These are phyloP conservation scores for Trichosanthes truncata DNA, from an alignment of 306 rosid genomes.

Conservation along the genomic window DNA sequence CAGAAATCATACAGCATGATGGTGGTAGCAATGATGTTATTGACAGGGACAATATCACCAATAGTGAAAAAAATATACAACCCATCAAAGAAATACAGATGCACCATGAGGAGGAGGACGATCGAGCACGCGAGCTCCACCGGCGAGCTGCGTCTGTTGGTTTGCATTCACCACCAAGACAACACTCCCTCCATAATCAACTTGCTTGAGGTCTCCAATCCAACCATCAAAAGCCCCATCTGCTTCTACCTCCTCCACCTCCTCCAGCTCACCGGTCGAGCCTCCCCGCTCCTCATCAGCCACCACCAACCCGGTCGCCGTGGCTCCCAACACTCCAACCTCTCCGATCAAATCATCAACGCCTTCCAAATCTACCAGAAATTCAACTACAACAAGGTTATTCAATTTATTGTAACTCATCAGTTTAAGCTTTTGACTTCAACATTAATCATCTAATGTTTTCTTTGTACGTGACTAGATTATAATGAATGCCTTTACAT, in stretches of 20 bases:
- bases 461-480: neutral
- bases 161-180: conserved; percentile 36
- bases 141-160: conserved; percentile 27
- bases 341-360: conserved; percentile 26
- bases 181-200: conserved; percentile 37
- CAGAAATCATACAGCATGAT: conserved; percentile 19
- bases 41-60: conserved; percentile 31
- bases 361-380: conserved; percentile 36
- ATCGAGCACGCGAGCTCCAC: conserved; percentile 24
- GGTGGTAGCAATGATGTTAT: conserved; percentile 23
- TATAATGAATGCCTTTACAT: conserved; percentile 25
- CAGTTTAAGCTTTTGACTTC: too few relatives aligned
- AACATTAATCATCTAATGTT: too few relatives aligned
- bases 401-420: neutral
- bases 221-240: conserved; percentile 28
- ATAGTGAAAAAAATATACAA: conserved; percentile 32
- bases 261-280: conserved; percentile 30
- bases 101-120: conserved; percentile 23
- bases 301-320: conserved; percentile 12
- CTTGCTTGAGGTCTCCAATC: conserved; percentile 37
- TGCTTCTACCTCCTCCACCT: conserved; percentile 42
- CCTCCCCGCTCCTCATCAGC: conserved; percentile 31
- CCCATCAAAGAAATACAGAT: conserved; percentile 38
- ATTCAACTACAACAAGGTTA: neutral
- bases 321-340: neutral